Base-by-base conservation (phyloP, 2,329 filamentous ascomycete genomes). In the Colletotrichum karsti region DNA sequence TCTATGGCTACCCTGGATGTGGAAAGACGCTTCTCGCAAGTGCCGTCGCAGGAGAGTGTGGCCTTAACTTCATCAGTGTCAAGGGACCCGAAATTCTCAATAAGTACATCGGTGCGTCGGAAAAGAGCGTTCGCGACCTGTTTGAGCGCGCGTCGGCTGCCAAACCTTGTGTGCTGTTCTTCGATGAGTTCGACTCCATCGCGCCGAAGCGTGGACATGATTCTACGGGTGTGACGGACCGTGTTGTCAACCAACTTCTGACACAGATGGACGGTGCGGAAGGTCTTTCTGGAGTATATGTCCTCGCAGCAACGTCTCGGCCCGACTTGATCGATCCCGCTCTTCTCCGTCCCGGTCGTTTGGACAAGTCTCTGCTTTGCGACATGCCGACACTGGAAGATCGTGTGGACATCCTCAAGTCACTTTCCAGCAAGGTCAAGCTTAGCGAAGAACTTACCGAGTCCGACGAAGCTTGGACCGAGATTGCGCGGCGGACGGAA, bases 241-340 rank as follows among this genome's bases (percentile, higher is more conserved):
- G 97, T 39, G 97, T 99, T 0, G 96, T 99, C 73, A 99, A 99
- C 78, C 97, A 99, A 84, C 90, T 99, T 64, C 87, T 99, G 10
- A 99, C 97, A 1, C 95, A 98, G 79, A 99, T 99, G 96, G 96
- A 99, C 75, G 96, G 96, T 76, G 96, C 96, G 0, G 97, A 99
- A 79, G 97, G 96, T 0, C 82, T 99, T 5, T 94, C 92, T 1
- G 96, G 96, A 2, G 97, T 99, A 0, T 99, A 99, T 74, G 96
- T 99, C 6, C 88, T 99, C 3, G 97, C 97, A 22, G 97, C 96
- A 1, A 99, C 96, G 0, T 95, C 92, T 1, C 86, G 97, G 5
- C 97, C 97, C 0, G 97, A 99, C 78, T 83, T 99, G 13, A 98
- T 99, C 69, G 96, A 99, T 77, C 95, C 97, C 12, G 96, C 96